Base-by-base conservation (phyloP, 2,329 filamentous ascomycete species). In the Aspergillus sp. region DNA sequence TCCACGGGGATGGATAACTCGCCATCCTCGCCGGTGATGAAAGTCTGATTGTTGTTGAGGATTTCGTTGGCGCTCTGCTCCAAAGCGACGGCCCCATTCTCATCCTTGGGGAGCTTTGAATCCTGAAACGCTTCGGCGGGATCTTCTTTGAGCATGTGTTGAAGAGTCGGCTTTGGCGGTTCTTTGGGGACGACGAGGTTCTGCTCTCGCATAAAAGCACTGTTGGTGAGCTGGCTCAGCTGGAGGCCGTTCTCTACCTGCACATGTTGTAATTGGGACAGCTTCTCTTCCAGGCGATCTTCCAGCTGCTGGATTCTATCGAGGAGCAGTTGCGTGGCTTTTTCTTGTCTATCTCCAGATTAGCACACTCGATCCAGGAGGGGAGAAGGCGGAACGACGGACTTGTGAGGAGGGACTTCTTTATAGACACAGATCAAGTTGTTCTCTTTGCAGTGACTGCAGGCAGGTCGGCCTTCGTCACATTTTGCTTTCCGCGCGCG, bases 341-440 rank as follows among this genome's bases (percentile, higher is more conserved):
- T 73, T 53, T 75, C 72, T 55, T 75, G 72, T 55, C 71, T 74
- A 47, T n/a, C 5, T 19, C 2, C n/a, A 10, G 42, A 47, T 54
- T 55, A 52, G 53, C 45, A 38, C 1, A 5, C 6, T n/a, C 3
- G 23, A 17, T 17, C 55, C n/a, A n/a, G 23, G 32, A 20, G 14
- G 20, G 13, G 20, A 36, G 25, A 34, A 34, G 38, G 38, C 19
- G 23, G 41, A 29, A 38, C 41, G 20, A 67, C 88, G 70, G 80
- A 96, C 89, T 95, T 93, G 67, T 95, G 94, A 14, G 91, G 91
- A 19, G 91, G 88, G 5, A 94, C 88, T 66, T 97, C 92, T 59
- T 92, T 86, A 71, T 97, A 97, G 71, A 89, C 87, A 76, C 90
- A 99, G 49, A 86, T 81, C 29, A 91, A 81, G 59, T 83, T 86